Conservation (phyloP, 2,329 filamentous ascomycete genomes). For the Cordyceps cateniannulata region DNA sequence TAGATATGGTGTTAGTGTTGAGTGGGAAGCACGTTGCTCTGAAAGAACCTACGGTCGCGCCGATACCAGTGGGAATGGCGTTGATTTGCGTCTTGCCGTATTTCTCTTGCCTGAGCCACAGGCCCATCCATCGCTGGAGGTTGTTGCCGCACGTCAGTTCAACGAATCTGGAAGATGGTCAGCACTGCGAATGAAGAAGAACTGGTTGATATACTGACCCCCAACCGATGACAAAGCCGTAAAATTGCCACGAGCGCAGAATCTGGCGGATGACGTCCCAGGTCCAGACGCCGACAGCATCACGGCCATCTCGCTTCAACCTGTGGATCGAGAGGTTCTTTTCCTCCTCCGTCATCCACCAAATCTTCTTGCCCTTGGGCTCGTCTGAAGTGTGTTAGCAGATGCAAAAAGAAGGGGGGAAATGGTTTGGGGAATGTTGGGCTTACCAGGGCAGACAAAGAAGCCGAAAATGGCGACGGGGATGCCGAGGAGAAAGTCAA, state of each 20-base stretch:
- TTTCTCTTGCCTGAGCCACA: constrained; percentile 9
- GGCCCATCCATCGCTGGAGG: constrained; percentile 12
- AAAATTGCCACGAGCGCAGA: constrained; percentile 13
- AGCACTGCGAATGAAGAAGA: not conserved
- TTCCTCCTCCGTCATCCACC: constrained; percentile 14
- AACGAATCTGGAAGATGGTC: not conserved
- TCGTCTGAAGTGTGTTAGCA: not conserved
- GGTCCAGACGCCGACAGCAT: constrained; percentile 8
- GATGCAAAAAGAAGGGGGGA: not conserved
- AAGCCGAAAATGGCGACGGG: constrained; percentile 24
- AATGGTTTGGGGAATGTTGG: not conserved
- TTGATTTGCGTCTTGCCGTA: constrained; percentile 1
- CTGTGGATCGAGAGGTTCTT: not conserved
- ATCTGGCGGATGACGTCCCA: constrained; percentile 8
- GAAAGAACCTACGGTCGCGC: not conserved
- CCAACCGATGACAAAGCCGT: constrained; percentile 14
- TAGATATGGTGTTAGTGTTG: not conserved
- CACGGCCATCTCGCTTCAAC: constrained; percentile 9
- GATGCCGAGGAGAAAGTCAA: constrained; percentile 30
- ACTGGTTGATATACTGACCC: not conserved
- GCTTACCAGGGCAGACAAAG: constrained; percentile 11
- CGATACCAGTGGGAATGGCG: constrained; percentile 7
- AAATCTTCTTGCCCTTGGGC: constrained; percentile 12
- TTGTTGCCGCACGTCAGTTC: constrained; percentile 13
- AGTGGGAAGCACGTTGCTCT: too few relatives aligned